These are phyloP conservation scores for Smallanthus sonchifolius DNA, from an alignment of 129 eudicot species.

Conservation along the genomic window DNA sequence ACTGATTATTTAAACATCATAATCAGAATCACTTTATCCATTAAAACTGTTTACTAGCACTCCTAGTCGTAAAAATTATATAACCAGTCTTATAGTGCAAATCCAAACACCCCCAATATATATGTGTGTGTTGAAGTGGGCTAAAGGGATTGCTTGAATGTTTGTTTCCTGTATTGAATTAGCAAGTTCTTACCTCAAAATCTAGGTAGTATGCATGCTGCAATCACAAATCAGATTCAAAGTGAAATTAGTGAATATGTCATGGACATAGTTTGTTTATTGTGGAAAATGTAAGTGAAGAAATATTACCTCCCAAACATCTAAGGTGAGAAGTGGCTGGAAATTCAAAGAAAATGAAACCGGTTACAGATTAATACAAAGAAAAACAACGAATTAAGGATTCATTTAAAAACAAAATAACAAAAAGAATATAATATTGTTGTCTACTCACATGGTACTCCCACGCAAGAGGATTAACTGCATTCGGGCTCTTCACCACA, in stretches of 20 bases:
- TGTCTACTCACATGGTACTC: conserved; percentile 72
- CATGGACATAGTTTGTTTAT: neutral
- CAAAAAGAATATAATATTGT: neutral
- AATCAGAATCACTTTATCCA: neutral
- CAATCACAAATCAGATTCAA: conserved; percentile 7
- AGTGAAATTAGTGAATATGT: conserved; percentile 15
- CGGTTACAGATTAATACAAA: neutral
- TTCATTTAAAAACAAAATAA: neutral
- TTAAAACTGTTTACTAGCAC: neutral
- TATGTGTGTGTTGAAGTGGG: neutral
- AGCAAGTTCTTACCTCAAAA: conserved; percentile 42
- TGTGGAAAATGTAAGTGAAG: neutral
- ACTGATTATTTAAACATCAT: neutral
- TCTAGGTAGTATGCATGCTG: conserved; percentile 99
- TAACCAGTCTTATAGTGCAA: neutral
- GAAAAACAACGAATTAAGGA: neutral
- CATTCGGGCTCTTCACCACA: conserved; percentile 94
- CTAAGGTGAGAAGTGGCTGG: conserved; percentile 93
- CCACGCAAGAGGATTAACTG: conserved; percentile 94
- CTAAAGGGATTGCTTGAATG: neutral
- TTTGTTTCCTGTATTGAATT: neutral
- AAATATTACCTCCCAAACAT: conserved; percentile 92
- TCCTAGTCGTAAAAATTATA: neutral
- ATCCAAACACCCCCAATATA: neutral
- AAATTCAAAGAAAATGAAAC: conserved; percentile 21